Base-by-base conservation (phyloP, 306 rosid genomes). In the Prinsepia uniflora region DNA sequence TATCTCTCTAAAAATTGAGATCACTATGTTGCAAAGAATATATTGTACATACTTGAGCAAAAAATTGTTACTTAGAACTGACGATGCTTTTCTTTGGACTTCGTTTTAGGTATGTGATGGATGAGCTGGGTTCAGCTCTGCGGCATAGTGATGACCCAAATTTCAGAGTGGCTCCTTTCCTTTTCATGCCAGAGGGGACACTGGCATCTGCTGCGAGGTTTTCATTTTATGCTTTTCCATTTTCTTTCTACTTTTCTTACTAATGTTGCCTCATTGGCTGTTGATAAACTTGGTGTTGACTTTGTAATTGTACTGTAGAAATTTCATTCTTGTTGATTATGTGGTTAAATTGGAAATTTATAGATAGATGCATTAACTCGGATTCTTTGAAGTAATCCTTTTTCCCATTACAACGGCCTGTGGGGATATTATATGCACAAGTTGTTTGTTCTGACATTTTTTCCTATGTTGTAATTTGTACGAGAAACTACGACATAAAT, bases 61-160 rank as follows among this genome's bases (percentile, higher is more conserved):
- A 13, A n/a, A 49, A 72, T 58, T 65, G 56, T 67, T 17, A 73
- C 68, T 43, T 76, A 44, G 40, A 72, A 48, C 41, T 70, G 63
- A 78, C 49, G 2, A 53, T 68, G 13, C 72, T 44, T 66, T 77
- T 55, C 76, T 81, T 81, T 80, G 75, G 80, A 59, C 41, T 55
- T 58, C 50, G 62, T 70, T 76, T 71, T 78, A 93, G 98, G 88
- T 88, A 93, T 14, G 85, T 84, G 81, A 90, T 93, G 97, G 98
- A 93, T 80, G 98, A 93, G 76, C 85, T 93, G 5, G 98, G 98
- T 72, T 93, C 98, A 72, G 96, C 96, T 79, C 81, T 93, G 80
- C 76, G 83, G 78, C 97, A 90, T 59, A 90, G 97, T 73, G 98
- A 90, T 84, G 89, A 85, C 53, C 90, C 97, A 77, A 93, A 88